These are phyloP conservation scores for Rhodotorula sp. DNA, from an alignment of 1,284 basidiomycete genomes.

Conservation along the genomic window DNA sequence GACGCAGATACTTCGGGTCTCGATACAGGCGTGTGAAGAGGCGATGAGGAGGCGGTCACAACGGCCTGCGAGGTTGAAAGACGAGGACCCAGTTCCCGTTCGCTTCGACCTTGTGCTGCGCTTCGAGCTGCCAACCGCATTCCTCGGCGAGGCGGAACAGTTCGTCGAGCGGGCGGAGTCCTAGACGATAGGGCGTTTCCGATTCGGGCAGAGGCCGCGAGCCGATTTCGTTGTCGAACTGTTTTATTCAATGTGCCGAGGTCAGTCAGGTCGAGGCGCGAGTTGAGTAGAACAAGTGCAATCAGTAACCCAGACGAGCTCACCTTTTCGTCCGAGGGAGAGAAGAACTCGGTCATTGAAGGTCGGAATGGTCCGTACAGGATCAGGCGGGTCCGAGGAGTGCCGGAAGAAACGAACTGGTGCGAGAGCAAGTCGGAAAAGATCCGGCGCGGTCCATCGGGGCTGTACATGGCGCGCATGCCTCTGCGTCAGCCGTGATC, in stretches of 20 bases:
- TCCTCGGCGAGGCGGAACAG: conserved; percentile 7
- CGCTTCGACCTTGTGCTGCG: conserved; percentile 11
- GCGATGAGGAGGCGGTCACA: too few relatives aligned
- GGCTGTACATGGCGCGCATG: conserved; percentile 11
- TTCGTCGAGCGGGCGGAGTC: conserved; percentile 21
- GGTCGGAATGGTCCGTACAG: conserved; percentile 29
- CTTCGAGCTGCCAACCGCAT: conserved; percentile 16
- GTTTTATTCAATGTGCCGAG: background rate
- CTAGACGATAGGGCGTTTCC: conserved; percentile 12
- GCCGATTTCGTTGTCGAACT: conserved; percentile 32
- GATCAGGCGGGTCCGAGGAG: background rate
- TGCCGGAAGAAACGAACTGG: background rate
- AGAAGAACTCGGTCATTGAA: conserved; percentile 26
- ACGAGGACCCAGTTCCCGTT: conserved; percentile 30
- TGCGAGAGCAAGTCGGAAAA: conserved; percentile 18
- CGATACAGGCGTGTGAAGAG: too few relatives aligned
- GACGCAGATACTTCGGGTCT: too few relatives aligned
- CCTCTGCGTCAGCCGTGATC: background rate
- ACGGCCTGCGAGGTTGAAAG: background rate
- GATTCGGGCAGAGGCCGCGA: conserved; percentile 8
- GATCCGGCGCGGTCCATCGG: conserved; percentile 20
- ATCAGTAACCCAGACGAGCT: background rate
- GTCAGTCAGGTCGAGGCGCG: background rate
- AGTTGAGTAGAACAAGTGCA: background rate
- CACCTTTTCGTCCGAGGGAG: conserved; percentile 24